Base-by-base conservation (phyloP, 208 protist genomes). In the Leishmania turanica region DNA sequence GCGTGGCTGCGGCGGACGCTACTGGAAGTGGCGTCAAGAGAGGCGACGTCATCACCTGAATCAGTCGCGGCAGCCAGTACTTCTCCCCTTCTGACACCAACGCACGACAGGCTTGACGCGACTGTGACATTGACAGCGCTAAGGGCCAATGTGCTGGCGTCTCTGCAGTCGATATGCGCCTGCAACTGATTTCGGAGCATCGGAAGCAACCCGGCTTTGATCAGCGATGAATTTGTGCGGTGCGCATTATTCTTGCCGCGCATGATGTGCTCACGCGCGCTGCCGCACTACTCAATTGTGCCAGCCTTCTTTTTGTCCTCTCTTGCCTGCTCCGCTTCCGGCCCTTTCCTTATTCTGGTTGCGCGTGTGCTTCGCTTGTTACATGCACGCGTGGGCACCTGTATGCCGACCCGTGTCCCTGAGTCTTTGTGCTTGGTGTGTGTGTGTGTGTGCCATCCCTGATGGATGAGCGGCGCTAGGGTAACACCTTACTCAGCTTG, bases 1-100 rank as follows among this genome's bases (percentile, higher is more conserved):
- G 58, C 56, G 15, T 84, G 80, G 74, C 47, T 84, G 53, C 80
- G 53, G 5, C 1, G 53, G 1, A 53, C 58, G 42, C 75, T 84
- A 1, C 58, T 80, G 4, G 53, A 58, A 0, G 80, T 66, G 27
- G 60, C 60, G 60, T 66, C 60, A 19, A 40, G 13, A 66, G 31
- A 66, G 60, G 8, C n/a, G 31, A 19, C 9, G 9, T 11, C 60
- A 66, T 37, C 31, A 6, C 27, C 60, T 66, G 60, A 24, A 66
- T 66, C 66, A 34, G 19, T n/a, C 19, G 40, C 19, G 21, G 42
- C 40, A 21, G 31, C 66, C 5, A 71, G 66, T 47, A 21, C 37
- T 49, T 19, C 40, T 47, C 40, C 40, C 42, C 66, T 34, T 42
- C 64, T 13, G 4, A 31, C 66, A 71, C 13, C 66, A 71, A n/a